These are phyloP conservation scores for Tagetes erecta DNA, from an alignment of 129 eudicot species.

Conservation along the genomic window DNA sequence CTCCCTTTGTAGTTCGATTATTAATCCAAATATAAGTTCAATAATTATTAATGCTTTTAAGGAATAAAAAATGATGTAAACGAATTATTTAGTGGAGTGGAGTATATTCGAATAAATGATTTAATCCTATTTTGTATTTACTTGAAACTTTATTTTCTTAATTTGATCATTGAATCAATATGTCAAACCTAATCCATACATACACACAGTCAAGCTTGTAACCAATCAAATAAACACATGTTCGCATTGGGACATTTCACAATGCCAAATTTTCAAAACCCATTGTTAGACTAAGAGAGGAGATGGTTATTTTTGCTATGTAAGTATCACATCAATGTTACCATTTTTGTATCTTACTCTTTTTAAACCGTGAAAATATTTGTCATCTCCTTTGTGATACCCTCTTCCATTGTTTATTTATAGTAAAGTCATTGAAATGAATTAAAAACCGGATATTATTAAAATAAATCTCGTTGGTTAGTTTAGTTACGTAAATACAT, in stretches of 20 bases:
- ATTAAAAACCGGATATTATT: no score
- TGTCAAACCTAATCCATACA: conserved; percentile 4
- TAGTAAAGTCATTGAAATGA: no score
- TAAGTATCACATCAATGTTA: no score
- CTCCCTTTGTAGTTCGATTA: no score
- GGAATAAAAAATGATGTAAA: neutral
- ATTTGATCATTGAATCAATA: neutral
- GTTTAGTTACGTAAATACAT: no score
- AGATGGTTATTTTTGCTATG: no score
- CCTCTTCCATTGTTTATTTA: no score
- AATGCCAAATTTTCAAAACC: neutral
- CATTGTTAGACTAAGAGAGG: neutral
- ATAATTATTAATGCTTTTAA: neutral
- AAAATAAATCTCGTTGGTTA: no score
- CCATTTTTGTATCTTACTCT: no score
- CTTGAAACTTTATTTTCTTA: neutral
- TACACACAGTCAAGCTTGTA: neutral
- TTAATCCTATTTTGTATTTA: neutral
- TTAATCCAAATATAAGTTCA: neutral
- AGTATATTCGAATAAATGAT: conserved; percentile 2
- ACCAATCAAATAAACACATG: neutral
- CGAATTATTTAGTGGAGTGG: conserved; percentile 7
- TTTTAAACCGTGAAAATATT: no score
- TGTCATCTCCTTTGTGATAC: no score
- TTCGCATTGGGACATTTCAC: neutral